Conservation (phyloP, 164 flowering plant species). For the Berberis vulgaris region DNA sequence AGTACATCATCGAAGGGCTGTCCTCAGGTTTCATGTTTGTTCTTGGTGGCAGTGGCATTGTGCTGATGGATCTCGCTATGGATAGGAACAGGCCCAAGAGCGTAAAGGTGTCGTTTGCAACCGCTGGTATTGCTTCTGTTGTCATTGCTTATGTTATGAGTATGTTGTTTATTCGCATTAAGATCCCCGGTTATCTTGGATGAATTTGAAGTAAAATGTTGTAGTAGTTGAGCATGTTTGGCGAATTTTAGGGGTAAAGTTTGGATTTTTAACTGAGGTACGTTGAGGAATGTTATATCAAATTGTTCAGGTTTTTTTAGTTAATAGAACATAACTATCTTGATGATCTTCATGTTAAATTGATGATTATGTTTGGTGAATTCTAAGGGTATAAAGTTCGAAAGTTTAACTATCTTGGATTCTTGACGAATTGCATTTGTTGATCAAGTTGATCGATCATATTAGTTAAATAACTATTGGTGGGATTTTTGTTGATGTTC, state of each 20-base stretch:
- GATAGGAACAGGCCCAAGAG: slow-evolving; percentile 62
- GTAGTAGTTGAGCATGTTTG: neutral
- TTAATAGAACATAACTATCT: too few species aligned
- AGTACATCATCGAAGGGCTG: slow-evolving; percentile 96
- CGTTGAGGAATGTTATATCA: too few species aligned
- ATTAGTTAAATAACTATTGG: too few species aligned
- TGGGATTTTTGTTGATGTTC: too few species aligned
- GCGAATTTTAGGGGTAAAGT: neutral
- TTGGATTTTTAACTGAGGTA: neutral
- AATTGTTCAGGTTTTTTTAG: too few species aligned
- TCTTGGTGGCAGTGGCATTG: slow-evolving; percentile 84
- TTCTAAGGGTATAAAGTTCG: too few species aligned
- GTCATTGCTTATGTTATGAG: slow-evolving; percentile 83
- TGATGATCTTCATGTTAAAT: too few species aligned
- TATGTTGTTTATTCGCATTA: slow-evolving; percentile 90
- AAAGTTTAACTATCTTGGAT: too few species aligned
- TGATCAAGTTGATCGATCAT: too few species aligned
- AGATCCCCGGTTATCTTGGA: slow-evolving; percentile 81
- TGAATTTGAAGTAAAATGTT: slow-evolving; percentile 1
- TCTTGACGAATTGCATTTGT: too few species aligned
- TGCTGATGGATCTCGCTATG: slow-evolving; percentile 72
- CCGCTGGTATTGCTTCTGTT: slow-evolving; percentile 58
- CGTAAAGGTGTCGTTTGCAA: slow-evolving; percentile 56
- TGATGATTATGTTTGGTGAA: too few species aligned
- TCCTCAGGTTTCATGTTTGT: slow-evolving; percentile 97